Conservation (phyloP, 139 green algal species). For the Haematococcus sp. region DNA sequence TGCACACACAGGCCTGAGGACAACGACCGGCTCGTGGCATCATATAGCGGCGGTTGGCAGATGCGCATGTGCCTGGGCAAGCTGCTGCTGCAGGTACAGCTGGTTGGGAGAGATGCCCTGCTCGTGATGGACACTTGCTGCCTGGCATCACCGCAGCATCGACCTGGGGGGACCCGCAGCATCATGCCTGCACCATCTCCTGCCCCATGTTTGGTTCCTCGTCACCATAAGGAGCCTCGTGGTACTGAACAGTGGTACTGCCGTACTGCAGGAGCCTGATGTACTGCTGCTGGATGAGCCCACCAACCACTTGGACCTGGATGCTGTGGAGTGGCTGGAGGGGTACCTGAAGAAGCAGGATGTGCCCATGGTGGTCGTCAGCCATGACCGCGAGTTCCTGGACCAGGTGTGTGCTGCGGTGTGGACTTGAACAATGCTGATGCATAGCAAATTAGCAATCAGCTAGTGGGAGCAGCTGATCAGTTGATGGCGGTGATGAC, state of each 20-base stretch:
- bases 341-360: conserved; percentile 82
- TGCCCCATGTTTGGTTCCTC: not conserved
- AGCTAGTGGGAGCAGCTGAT: no score
- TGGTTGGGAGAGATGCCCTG: no score
- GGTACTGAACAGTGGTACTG: not conserved
- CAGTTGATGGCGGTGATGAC: no score
- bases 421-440: no score
- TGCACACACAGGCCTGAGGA: conserved; percentile 69
- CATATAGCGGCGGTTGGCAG: conserved; percentile 92
- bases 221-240: no score
- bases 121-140: no score
- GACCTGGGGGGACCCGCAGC: not conserved
- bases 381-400: conserved; percentile 97
- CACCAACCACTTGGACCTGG: conserved; percentile 98
- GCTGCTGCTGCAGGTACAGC: conserved; percentile 87
- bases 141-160: no score
- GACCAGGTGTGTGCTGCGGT: conserved; percentile 71
- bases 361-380: conserved; percentile 85
- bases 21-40: conserved; percentile 61
- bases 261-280: conserved; percentile 74
- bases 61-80: conserved; percentile 99
- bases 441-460: no score
- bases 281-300: conserved; percentile 95
- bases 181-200: not conserved
- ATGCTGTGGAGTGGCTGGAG: conserved; percentile 98